Evolutionary conservation across 257 asterid species (phyloP), one percentile per base, ranked within the genome.

Genomic region (Nyctanthes arbortristis): DNA sequence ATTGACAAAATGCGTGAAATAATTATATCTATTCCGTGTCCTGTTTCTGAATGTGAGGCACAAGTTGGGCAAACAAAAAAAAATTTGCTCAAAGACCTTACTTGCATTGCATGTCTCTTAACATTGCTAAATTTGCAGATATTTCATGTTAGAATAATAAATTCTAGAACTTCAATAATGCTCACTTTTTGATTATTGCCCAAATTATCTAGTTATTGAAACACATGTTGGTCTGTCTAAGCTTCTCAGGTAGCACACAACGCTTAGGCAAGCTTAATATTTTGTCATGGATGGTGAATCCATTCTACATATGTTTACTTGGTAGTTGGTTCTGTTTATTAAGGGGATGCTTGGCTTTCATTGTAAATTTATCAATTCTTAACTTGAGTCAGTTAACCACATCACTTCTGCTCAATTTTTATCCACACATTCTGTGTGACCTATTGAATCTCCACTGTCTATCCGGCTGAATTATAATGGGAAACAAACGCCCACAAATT

Each of bases 81-180:
- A 39, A 29, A 33, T 49, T 20, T 58, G 37, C 52, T 70, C 49
- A 16, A 30, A 67, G 18, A 63, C 65, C 55, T 31, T 62, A 32
- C 12, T 72, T 70, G 60, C 49, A n/a, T 68, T 54, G 57, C 25
- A 20, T 69, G 57, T 49, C 52, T 39, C 66, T 40, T 28, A 63
- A 33, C 55, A 45, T 45, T 67, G 64, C 64, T 35, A 56, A 43
- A n/a, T n/a, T n/a, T n/a, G n/a, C n/a, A n/a, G n/a, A n/a, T n/a
- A n/a, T n/a, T n/a, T n/a, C n/a, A n/a, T n/a, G n/a, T n/a, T n/a
- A n/a, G n/a, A n/a, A n/a, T n/a, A n/a, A n/a, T n/a, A n/a, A n/a
- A n/a, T n/a, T n/a, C n/a, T n/a, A n/a, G n/a, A n/a, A n/a, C n/a
- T n/a, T n/a, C n/a, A n/a, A n/a, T n/a, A n/a, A n/a, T n/a, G 24